Percentiles rank a stretch among this genome's conserved stretches.
Evolutionary conservation across 768 basidiomycete species (phyloP).

Genomic region (Suillus hirtellus): DNA sequence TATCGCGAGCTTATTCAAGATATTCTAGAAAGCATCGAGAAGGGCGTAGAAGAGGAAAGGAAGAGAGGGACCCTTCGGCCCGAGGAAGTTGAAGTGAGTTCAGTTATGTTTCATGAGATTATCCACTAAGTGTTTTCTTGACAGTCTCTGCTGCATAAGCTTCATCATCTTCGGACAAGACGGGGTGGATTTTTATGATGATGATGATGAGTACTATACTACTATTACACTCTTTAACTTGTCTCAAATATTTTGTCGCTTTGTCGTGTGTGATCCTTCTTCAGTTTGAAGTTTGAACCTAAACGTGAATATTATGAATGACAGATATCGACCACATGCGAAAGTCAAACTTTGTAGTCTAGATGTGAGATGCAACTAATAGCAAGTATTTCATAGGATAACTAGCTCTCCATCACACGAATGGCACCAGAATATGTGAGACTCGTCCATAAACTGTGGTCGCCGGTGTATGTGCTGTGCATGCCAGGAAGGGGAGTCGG

Average conservation of each 20-base stretch:
- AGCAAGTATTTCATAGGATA: slow-evolving; percentile 44
- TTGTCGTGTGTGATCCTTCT: slow-evolving; percentile 3
- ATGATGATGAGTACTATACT: slow-evolving; percentile 7
- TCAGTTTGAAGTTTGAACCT: neutral
- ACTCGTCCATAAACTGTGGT: slow-evolving; percentile 82
- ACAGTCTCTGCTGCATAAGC: slow-evolving; percentile 36
- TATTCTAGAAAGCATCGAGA: slow-evolving; percentile 80
- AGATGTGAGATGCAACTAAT: slow-evolving; percentile 23
- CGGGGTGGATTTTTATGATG: slow-evolving; percentile 16
- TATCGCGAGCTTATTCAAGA: slow-evolving; percentile 77
- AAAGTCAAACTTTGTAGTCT: slow-evolving; percentile 3
- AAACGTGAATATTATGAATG: neutral
- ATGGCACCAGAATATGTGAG: slow-evolving; percentile 89
- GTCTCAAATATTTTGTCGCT: slow-evolving; percentile 10
- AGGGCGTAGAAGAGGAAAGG: slow-evolving; percentile 68
- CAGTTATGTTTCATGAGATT: neutral
- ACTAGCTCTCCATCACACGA: slow-evolving; percentile 82
- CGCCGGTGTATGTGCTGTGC: slow-evolving; percentile 38
- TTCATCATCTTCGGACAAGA: slow-evolving; percentile 30
- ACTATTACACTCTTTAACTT: neutral
- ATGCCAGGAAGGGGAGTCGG: slow-evolving; percentile 24
- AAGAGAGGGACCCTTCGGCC: slow-evolving; percentile 61
- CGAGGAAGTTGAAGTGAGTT: slow-evolving; percentile 71
- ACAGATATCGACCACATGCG: neutral
- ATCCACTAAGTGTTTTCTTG: slow-evolving; percentile 15